A percentile compares a stretch with the other conserved stretches of the same genome.
These are phyloP conservation scores for Podospora pseudopauciseta DNA, from an alignment of 495 filamentous ascomycete species.

Conservation along the genomic window DNA sequence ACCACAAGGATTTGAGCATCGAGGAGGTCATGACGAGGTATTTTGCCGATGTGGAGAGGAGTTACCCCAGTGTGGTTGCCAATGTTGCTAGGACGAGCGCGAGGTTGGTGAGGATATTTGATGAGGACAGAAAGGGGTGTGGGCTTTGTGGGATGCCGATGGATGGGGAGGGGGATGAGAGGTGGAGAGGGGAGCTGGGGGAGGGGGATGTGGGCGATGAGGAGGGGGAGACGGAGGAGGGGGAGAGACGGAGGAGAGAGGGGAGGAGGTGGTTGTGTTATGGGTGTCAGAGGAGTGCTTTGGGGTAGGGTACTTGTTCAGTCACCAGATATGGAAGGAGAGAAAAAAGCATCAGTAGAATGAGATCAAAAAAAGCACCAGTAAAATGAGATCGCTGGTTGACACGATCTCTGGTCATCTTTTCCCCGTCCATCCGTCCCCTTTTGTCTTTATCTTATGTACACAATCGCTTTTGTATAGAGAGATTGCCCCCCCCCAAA, in stretches of 20 bases:
- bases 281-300: slow-evolving; percentile 50
- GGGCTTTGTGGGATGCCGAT: slow-evolving; percentile 51
- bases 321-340: not conserved
- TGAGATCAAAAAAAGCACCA: too few species aligned
- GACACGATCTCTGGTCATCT: not conserved
- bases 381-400: not conserved
- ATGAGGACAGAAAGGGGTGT: slow-evolving; percentile 14
- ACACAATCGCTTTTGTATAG: not conserved
- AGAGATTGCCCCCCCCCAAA: not conserved
- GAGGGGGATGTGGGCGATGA: not conserved
- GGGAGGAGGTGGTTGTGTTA: slow-evolving; percentile 42
- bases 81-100: slow-evolving; percentile 88
- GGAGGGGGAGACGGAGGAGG: slow-evolving; percentile 8
- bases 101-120: slow-evolving; percentile 55
- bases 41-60: slow-evolving; percentile 79
- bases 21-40: slow-evolving; percentile 88
- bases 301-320: slow-evolving; percentile 25
- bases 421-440: not conserved
- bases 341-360: not conserved
- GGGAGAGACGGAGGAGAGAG: not conserved
- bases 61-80: slow-evolving; percentile 86
- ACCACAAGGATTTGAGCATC: slow-evolving; percentile 75
- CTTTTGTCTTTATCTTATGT: not conserved
- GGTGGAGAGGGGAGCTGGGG: slow-evolving; percentile 51
- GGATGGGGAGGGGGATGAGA: slow-evolving; percentile 44